Evolutionary conservation across 345 rosid genomes (phyloP).

Genomic region (Murraya koenigii): DNA sequence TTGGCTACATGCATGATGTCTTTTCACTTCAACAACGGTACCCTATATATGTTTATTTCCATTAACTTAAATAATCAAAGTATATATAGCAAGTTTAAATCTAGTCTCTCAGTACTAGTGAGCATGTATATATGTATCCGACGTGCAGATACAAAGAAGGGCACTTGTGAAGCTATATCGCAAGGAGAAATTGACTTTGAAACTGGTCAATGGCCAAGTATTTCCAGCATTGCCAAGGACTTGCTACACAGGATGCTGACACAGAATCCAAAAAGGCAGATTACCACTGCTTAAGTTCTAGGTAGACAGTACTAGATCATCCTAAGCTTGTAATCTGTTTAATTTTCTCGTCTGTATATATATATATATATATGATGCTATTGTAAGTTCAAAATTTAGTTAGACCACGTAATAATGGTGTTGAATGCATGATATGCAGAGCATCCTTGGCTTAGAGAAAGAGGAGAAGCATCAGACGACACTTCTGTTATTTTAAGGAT

Average conservation of each 20-base stretch:
- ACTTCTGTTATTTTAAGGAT: slow-evolving; percentile 84
- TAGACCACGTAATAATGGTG: neutral
- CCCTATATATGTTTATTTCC: too few relatives aligned
- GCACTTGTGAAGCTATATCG: slow-evolving; percentile 72
- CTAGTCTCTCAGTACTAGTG: too few relatives aligned
- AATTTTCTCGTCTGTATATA: too few relatives aligned
- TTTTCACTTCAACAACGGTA: too few relatives aligned
- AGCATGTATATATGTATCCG: too few relatives aligned
- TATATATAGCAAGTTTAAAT: too few relatives aligned
- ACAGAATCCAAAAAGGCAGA: slow-evolving; percentile 58
- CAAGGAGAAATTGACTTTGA: slow-evolving; percentile 77
- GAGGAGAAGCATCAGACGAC: slow-evolving; percentile 83
- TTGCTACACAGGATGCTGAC: slow-evolving; percentile 71
- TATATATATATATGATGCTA: too few relatives aligned
- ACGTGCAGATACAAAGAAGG: slow-evolving; percentile 77
- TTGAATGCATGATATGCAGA: slow-evolving; percentile 29
- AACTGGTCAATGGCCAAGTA: slow-evolving; percentile 85
- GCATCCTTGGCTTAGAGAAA: slow-evolving; percentile 76
- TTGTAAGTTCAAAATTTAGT: neutral
- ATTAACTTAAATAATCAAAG: too few relatives aligned
- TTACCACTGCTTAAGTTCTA: slow-evolving; percentile 73
- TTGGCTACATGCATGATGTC: too few relatives aligned
- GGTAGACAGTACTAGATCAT: slow-evolving; percentile 25
- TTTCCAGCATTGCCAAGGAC: slow-evolving; percentile 81
- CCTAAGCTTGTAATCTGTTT: too few relatives aligned